Evolutionary conservation across 2,329 filamentous ascomycete genomes (phyloP).

Genomic region (Mollisia scopiformis): DNA sequence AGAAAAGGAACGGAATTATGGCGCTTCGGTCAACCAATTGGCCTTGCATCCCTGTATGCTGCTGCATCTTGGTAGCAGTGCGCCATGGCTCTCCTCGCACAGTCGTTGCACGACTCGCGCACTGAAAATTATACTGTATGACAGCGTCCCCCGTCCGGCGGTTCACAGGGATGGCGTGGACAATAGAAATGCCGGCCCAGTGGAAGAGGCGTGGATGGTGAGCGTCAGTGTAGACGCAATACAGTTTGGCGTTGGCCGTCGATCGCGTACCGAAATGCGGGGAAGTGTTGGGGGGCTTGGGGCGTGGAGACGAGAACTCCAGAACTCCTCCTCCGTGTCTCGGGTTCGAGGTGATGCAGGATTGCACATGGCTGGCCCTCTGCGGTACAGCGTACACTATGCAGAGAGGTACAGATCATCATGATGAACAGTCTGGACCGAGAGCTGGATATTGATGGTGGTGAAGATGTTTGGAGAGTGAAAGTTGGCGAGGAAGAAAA

Average conservation of each 20-base stretch:
- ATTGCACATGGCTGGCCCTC: no score
- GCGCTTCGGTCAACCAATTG: slow-evolving; percentile 12
- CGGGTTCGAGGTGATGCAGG: no score
- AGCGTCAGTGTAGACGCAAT: not conserved
- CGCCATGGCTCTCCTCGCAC: slow-evolving; percentile 8
- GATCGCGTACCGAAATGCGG: slow-evolving; percentile 1
- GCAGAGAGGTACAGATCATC: no score
- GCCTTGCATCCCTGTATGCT: not conserved
- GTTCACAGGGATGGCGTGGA: slow-evolving; percentile 1
- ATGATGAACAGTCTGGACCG: no score
- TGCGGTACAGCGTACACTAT: no score
- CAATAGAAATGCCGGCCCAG: slow-evolving; percentile 20
- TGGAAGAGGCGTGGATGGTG: slow-evolving; percentile 17
- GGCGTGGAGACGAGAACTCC: not conserved
- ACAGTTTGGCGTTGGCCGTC: not conserved
- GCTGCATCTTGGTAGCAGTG: not conserved
- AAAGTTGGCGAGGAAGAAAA: not conserved
- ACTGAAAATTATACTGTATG: not conserved
- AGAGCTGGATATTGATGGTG: not conserved
- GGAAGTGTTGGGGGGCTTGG: not conserved
- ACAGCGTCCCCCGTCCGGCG: no score
- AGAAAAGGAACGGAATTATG: slow-evolving; percentile 27
- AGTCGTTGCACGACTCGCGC: slow-evolving; percentile 19
- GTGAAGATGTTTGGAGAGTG: not conserved
- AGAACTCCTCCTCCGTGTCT: not conserved